A percentile compares a stretch with the other conserved stretches of the same genome.
phyloP scores from a whole-genome alignment of 2,329 filamentous ascomycete species.

The Tolypocladium inflatum region DNA sequence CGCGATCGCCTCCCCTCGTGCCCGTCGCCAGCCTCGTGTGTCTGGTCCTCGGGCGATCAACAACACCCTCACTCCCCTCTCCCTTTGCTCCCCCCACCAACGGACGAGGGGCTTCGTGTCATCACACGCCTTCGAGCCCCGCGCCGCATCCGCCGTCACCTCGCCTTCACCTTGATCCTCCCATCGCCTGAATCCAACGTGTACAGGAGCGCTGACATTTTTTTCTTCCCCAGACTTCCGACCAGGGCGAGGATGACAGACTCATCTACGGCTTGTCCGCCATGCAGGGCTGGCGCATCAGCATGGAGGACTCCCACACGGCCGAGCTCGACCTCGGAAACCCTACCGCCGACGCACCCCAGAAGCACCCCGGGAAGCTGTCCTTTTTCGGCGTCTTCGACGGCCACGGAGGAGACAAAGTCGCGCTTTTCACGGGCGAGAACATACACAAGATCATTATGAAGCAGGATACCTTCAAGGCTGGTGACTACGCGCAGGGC shows the following conservation, averaged over 20 bases:
- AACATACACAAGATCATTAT: constrained; percentile 90
- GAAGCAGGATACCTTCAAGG: constrained; percentile 89
- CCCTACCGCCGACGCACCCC: constrained; percentile 42
- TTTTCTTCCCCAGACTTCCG: constrained; percentile 58
- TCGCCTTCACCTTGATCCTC: neutral
- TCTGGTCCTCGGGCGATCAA: neutral
- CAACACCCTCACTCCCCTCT: neutral
- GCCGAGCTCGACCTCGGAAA: constrained; percentile 74
- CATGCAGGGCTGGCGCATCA: constrained; percentile 99
- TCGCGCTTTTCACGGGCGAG: constrained; percentile 85
- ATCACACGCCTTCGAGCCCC: neutral
- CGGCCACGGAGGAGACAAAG: constrained; percentile 93
- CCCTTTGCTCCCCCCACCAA: neutral
- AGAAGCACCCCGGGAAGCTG: constrained; percentile 62
- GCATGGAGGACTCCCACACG: constrained; percentile 97
- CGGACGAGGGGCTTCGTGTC: neutral
- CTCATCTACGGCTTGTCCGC: constrained; percentile 90
- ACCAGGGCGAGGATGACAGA: constrained; percentile 84
- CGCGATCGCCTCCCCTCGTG: neutral
- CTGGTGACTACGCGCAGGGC: constrained; percentile 86
- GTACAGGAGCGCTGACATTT: constrained; percentile 13
- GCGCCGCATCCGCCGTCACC: neutral
- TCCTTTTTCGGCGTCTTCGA: constrained; percentile 98
- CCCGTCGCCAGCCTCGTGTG: neutral
- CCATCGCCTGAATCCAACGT: neutral